These are phyloP conservation scores for Cryptococcus depauperatus DNA, from an alignment of 1,284 basidiomycete genomes.

Conservation along the genomic window DNA sequence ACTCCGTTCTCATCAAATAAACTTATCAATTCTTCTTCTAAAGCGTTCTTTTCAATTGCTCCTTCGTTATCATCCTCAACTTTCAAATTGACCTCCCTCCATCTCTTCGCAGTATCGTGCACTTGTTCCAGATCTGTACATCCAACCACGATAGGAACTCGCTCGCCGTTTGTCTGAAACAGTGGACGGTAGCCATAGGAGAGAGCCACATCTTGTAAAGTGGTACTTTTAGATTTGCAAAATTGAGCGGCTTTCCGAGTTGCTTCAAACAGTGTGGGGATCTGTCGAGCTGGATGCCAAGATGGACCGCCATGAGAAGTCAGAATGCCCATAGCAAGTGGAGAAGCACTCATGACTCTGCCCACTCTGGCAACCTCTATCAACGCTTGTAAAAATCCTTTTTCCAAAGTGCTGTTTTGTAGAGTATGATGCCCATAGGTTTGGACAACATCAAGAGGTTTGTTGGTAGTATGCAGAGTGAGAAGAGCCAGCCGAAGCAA, in stretches of 20 bases:
- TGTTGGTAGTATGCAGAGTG: slow-evolving; percentile 55
- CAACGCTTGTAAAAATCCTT: slow-evolving; percentile 56
- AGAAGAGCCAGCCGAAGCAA: slow-evolving; percentile 75
- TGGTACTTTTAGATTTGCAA: slow-evolving; percentile 33
- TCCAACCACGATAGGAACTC: slow-evolving; percentile 65
- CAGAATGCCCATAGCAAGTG: slow-evolving; percentile 85
- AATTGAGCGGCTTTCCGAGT: slow-evolving; percentile 22
- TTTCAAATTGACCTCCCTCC: slow-evolving; percentile 53
- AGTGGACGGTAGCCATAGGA: slow-evolving; percentile 60
- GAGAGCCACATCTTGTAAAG: slow-evolving; percentile 60
- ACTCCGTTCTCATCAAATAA: slow-evolving; percentile 52
- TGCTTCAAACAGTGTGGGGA: slow-evolving; percentile 14
- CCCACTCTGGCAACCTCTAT: slow-evolving; percentile 55
- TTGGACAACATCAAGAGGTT: slow-evolving; percentile 62
- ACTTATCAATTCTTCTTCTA: slow-evolving; percentile 50
- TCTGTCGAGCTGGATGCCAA: slow-evolving; percentile 72
- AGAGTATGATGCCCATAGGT: slow-evolving; percentile 80
- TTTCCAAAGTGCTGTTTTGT: slow-evolving; percentile 62
- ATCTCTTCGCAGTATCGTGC: slow-evolving; percentile 61
- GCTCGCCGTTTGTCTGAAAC: slow-evolving; percentile 21
- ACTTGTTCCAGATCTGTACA: slow-evolving; percentile 64
- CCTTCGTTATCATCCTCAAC: slow-evolving; percentile 44
- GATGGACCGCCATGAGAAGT: slow-evolving; percentile 55
- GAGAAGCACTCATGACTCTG: slow-evolving; percentile 75
- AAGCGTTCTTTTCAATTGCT: slow-evolving; percentile 51